phyloP scores from a whole-genome alignment of 2,329 filamentous ascomycete genomes.

The Clonostachys chloroleuca region DNA sequence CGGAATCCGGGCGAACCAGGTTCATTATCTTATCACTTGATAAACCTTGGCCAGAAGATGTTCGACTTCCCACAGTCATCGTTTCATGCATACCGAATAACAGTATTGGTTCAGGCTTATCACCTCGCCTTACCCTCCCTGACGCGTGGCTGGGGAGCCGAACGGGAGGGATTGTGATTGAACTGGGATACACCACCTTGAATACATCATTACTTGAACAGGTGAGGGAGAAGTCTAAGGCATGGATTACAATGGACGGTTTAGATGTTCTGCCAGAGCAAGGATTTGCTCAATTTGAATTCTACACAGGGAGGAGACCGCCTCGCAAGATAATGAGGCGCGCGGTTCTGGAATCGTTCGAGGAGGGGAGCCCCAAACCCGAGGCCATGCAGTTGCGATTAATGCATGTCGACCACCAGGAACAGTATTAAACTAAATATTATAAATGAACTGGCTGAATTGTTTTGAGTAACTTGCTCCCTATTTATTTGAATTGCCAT shows the following conservation, averaged over 20 bases:
- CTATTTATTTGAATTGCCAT: no score
- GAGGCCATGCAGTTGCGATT: no score
- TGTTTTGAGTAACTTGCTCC: no score
- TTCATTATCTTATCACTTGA: conserved; percentile 54
- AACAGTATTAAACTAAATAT: no score
- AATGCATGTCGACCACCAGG: no score
- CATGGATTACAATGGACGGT: background rate
- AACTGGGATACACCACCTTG: background rate
- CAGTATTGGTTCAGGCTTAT: conserved; percentile 38
- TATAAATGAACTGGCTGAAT: no score
- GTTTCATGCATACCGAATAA: conserved; percentile 63
- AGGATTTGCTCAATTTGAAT: background rate
- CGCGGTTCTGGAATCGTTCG: no score
- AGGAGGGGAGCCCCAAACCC: background rate
- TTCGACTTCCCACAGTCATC: conserved; percentile 65
- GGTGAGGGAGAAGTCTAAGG: background rate
- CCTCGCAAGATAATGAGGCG: background rate
- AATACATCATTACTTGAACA: background rate
- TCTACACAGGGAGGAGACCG: background rate
- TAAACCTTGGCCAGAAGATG: conserved; percentile 60
- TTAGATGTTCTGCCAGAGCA: background rate
- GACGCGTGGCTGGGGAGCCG: background rate
- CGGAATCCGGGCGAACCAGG: background rate
- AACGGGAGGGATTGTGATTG: background rate
- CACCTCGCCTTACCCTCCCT: background rate